Percentiles rank a stretch among this genome's conserved stretches.
phyloP scores from a whole-genome alignment of 169 alveolate species.

The Cryptosporidium baileyi region DNA sequence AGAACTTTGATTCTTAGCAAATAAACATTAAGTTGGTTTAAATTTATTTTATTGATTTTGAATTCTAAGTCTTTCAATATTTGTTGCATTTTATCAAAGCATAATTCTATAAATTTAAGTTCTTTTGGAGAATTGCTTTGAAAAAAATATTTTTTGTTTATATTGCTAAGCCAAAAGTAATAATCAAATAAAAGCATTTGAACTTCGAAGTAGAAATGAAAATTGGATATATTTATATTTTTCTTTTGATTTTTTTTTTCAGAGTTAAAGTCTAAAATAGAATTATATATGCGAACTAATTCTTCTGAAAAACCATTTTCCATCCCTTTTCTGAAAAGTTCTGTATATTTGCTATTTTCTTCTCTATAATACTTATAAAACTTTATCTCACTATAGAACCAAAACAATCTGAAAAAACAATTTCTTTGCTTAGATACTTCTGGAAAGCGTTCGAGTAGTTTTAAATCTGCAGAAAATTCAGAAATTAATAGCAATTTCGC shows the following conservation, averaged over 20 bases:
- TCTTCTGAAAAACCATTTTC: conserved; percentile 12
- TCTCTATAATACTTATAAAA: background rate
- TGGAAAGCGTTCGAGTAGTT: background rate
- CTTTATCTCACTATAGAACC: conserved; percentile 7
- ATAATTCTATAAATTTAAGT: background rate
- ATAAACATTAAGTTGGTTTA: background rate
- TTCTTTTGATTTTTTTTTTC: background rate
- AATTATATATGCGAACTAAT: background rate
- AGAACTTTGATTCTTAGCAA: background rate
- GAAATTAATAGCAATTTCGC: conserved; percentile 12
- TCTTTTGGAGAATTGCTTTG: no score
- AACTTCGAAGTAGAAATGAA: background rate
- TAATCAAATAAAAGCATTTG: background rate
- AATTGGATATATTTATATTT: background rate
- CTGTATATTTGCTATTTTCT: background rate
- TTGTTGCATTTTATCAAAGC: background rate
- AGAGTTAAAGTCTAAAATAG: background rate
- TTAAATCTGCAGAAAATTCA: background rate
- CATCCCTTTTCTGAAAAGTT: background rate
- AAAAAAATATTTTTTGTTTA: background rate
- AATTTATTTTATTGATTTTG: background rate
- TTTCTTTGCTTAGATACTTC: background rate
- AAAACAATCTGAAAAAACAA: background rate
- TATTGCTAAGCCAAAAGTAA: conserved; percentile 1
- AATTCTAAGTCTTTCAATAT: background rate